These are phyloP conservation scores for Auriscalpium microsporum DNA, from an alignment of 768 basidiomycete species.

Conservation along the genomic window DNA sequence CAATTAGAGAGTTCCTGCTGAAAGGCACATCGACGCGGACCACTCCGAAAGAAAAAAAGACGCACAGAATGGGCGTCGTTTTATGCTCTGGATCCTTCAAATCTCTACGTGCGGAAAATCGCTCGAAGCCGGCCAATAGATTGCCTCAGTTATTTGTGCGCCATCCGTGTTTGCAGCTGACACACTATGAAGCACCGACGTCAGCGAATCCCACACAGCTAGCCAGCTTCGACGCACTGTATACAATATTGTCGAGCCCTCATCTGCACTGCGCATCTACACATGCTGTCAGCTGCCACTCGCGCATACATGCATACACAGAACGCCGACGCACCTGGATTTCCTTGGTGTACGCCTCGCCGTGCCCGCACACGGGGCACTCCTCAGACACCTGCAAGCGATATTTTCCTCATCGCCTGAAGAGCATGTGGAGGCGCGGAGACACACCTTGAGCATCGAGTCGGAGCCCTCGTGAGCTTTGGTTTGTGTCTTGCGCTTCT, in stretches of 20 bases:
- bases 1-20: too few relatives aligned
- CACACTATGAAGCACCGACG: conserved; percentile 42
- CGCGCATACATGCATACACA: background rate
- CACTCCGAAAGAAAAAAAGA: too few relatives aligned
- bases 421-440: background rate
- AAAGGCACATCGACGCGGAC: too few relatives aligned
- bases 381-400: conserved; percentile 69
- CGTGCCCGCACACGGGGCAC: conserved; percentile 81
- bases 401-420: background rate
- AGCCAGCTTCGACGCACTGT: conserved; percentile 48
- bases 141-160: conserved; percentile 60
- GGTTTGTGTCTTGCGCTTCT: conserved; percentile 85
- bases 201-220: conserved; percentile 8
- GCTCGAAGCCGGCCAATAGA: too few relatives aligned
- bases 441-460: conserved; percentile 47
- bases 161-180: conserved; percentile 72
- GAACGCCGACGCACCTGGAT: conserved; percentile 51
- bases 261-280: conserved; percentile 84
- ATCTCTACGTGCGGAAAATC: too few relatives aligned
- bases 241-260: conserved; percentile 91
- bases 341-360: conserved; percentile 82
- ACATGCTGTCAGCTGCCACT: background rate
- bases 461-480: conserved; percentile 67
- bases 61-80: too few relatives aligned
- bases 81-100: too few relatives aligned